A percentile compares a stretch with the other conserved stretches of the same genome.
Evolutionary conservation across 768 basidiomycete species (phyloP).

Genomic region (Amanita rimosa): DNA sequence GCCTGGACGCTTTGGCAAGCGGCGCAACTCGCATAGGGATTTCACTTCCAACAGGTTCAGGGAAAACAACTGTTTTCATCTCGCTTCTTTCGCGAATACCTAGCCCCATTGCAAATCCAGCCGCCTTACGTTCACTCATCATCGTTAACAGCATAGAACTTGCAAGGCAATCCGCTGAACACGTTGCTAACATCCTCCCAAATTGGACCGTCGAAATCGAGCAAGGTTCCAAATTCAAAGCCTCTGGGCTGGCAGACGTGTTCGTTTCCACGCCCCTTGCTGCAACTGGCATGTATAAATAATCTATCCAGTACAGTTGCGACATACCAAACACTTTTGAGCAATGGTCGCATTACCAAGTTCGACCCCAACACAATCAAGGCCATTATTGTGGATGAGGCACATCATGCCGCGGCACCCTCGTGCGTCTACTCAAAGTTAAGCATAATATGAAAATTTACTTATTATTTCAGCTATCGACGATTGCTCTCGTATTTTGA

Average conservation of each 20-base stretch:
- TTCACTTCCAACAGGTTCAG: constrained; percentile 75
- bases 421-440: constrained; percentile 42
- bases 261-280: constrained; percentile 24
- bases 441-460: not conserved
- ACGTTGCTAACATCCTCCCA: constrained; percentile 56
- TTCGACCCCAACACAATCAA: constrained; percentile 60
- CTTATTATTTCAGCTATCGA: constrained; percentile 44
- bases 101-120: constrained; percentile 27
- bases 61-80: constrained; percentile 90
- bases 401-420: constrained; percentile 89
- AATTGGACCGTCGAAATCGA: constrained; percentile 84
- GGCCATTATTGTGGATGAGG: constrained; percentile 83
- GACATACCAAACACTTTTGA: constrained; percentile 79
- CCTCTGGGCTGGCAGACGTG: constrained; percentile 80
- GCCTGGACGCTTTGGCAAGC: constrained; percentile 52
- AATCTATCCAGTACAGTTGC: constrained; percentile 58
- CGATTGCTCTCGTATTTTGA: constrained; percentile 80
- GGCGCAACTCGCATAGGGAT: constrained; percentile 75
- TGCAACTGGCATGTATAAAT: not conserved
- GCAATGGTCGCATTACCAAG: constrained; percentile 52
- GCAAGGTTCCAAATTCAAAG: constrained; percentile 66
- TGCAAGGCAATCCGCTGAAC: constrained; percentile 73
- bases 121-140: constrained; percentile 55
- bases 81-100: constrained; percentile 60
- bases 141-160: constrained; percentile 88